Base-by-base conservation (phyloP, 2,329 filamentous ascomycete genomes). In the Colletotrichum gigasporum region DNA sequence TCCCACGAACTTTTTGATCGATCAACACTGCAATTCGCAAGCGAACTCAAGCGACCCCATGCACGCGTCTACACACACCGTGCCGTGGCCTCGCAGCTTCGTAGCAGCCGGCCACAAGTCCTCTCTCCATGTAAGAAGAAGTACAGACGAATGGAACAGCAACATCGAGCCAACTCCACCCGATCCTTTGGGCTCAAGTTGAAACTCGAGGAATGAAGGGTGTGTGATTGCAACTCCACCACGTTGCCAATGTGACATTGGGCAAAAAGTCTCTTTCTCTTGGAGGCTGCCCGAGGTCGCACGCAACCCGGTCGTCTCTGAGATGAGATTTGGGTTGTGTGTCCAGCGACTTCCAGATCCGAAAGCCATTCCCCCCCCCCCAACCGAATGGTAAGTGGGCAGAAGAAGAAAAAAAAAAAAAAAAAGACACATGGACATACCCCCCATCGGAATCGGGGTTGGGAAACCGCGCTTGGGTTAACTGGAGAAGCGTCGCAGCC, bases 171-270 rank as follows among this genome's bases (percentile, higher is more conserved):
- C 39, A 26, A 26, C 54, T 59, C 30, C 45, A 59, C 54, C 24
- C 6, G 16, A 47, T 35, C 41, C 41, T 55, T 61, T 47, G 41
- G 41, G 58, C 32, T 61, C 50, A 61, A 48, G 32, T 63, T 59
- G 60, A 59, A 59, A 61, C 41, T 34, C 16, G 34, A 44, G 44
- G 35, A 58, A 32, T 22, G 39, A 47, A 58, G 14, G 30, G 18
- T 63, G 20, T 37, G 7, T 34, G 30, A 59, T 45, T 14, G 22
- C 16, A 32, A 47, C 35, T 59, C 45, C 45, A 47, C 54, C 14
- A 42, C 14, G 22, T 28, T 41, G 50, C 22, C 34, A 14, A 9
- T 39, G 24, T 45, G n/a, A 30, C 20, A 39, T 16, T 52, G 22
- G 16, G 28, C 35, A 34, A 30, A 32, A 37, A 3, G 22, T n/a